Evolutionary conservation across 2,329 filamentous ascomycete genomes (phyloP).

Genomic region (Fusarium sp.): DNA sequence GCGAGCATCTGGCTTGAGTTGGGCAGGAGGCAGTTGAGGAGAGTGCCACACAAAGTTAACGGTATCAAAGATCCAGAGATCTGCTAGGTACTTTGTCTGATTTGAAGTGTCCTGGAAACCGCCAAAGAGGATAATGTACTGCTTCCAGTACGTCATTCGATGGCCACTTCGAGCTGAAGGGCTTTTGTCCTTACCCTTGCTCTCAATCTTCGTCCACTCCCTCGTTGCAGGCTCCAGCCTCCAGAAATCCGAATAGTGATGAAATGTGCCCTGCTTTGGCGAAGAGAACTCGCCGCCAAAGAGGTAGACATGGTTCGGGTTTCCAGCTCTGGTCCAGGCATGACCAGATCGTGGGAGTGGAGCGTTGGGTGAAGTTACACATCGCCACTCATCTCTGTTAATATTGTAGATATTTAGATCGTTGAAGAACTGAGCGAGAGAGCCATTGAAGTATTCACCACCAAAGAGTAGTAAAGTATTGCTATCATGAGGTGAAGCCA

Average conservation of each 20-base stretch:
- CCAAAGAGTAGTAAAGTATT: slow-evolving; percentile 93
- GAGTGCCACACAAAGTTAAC: slow-evolving; percentile 85
- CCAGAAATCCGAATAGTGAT: slow-evolving; percentile 99
- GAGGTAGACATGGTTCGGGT: slow-evolving; percentile 84
- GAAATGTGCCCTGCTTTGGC: slow-evolving; percentile 97
- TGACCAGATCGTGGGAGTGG: slow-evolving; percentile 91
- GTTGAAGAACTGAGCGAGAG: slow-evolving; percentile 77
- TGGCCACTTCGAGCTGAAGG: slow-evolving; percentile 91
- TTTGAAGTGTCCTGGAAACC: slow-evolving; percentile 98
- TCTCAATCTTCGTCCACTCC: slow-evolving; percentile 92
- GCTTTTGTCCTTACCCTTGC: slow-evolving; percentile 76
- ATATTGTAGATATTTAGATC: slow-evolving; percentile 77
- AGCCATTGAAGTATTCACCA: slow-evolving; percentile 95
- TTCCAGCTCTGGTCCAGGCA: slow-evolving; percentile 91
- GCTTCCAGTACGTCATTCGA: slow-evolving; percentile 96
- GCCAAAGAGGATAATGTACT: slow-evolving; percentile 94
- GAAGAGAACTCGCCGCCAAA: slow-evolving; percentile 97
- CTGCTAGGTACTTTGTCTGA: slow-evolving; percentile 91
- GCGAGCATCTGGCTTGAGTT: slow-evolving; percentile 87
- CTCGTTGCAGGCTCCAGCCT: slow-evolving; percentile 81
- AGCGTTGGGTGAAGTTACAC: slow-evolving; percentile 89
- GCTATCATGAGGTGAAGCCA: slow-evolving; percentile 85
- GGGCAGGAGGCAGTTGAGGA: slow-evolving; percentile 77
- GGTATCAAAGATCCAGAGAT: slow-evolving; percentile 96
- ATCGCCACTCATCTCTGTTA: slow-evolving; percentile 88